phyloP scores from a whole-genome alignment of 192 early-diverging fungal genomes.

The Podila verticillata region DNA sequence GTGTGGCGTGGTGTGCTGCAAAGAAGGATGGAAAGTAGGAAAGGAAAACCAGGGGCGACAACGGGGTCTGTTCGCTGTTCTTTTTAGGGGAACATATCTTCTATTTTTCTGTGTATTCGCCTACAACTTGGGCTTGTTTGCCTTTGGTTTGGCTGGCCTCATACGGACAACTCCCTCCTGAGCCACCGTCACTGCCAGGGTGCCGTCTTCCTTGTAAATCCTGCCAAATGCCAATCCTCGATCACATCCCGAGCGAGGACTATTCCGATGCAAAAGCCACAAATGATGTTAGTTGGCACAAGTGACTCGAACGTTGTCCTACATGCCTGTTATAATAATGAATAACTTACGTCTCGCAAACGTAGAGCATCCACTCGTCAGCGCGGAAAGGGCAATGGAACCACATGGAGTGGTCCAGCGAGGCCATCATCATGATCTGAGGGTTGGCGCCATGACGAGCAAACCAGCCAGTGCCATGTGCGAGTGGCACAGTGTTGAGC shows the following conservation, averaged over 20 bases:
- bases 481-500: slow-evolving; percentile 47
- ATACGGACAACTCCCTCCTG: slow-evolving; percentile 87
- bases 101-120: too few species aligned
- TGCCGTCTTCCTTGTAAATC: slow-evolving; percentile 81
- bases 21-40: too few species aligned
- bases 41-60: too few species aligned
- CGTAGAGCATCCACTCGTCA: slow-evolving; percentile 79
- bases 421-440: slow-evolving; percentile 67
- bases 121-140: slow-evolving; percentile 29
- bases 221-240: slow-evolving; percentile 83
- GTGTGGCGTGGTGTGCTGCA: too few species aligned
- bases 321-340: too few species aligned
- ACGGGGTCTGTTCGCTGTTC: too few species aligned
- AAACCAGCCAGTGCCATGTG: slow-evolving; percentile 57
- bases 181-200: slow-evolving; percentile 78
- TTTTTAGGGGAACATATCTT: too few species aligned
- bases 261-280: slow-evolving; percentile 57
- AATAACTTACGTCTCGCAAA: slow-evolving; percentile 37
- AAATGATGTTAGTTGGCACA: background rate
- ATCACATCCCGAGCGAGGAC: slow-evolving; percentile 69
- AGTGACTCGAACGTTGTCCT: background rate
- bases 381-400: slow-evolving; percentile 85
- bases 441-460: slow-evolving; percentile 49
- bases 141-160: background rate
- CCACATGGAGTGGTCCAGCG: slow-evolving; percentile 83